Percentiles rank a stretch among this genome's conserved stretches.
Conservation (phyloP, 768 basidiomycete species). For the Cubamyces lactineus region DNA sequence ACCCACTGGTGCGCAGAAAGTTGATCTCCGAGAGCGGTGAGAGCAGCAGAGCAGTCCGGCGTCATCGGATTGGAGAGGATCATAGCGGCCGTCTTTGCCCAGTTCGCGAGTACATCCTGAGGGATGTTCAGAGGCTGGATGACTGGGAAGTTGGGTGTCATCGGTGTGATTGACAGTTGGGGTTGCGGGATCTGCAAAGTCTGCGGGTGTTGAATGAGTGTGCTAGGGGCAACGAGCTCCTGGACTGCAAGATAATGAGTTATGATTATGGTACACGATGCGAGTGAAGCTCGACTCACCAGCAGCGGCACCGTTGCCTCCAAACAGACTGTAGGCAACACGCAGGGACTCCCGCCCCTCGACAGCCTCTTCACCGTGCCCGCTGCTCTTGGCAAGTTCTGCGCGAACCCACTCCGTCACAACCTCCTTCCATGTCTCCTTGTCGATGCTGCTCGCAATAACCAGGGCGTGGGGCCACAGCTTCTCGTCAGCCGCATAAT, state of each 20-base stretch:
- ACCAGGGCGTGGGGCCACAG: constrained; percentile 97
- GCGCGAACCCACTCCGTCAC: constrained; percentile 81
- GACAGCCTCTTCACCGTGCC: constrained; percentile 20
- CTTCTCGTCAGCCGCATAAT: constrained; percentile 84
- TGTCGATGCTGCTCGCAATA: constrained; percentile 90
- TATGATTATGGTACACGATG: constrained; percentile 1
- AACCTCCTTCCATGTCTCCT: constrained; percentile 91
- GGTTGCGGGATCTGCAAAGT: constrained; percentile 45
- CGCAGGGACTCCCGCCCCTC: constrained; percentile 74
- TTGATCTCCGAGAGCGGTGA: constrained; percentile 86
- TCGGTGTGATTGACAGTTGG: constrained; percentile 49
- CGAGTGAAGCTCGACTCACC: constrained; percentile 48
- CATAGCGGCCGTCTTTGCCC: constrained; percentile 87
- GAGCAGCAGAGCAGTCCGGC: constrained; percentile 68
- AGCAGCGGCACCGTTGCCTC: constrained; percentile 78
- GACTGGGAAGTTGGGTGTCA: constrained; percentile 62
- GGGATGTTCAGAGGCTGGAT: constrained; percentile 55
- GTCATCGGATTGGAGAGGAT: constrained; percentile 72
- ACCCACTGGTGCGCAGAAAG: constrained; percentile 70
- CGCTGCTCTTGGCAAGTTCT: constrained; percentile 57
- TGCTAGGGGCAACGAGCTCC: constrained; percentile 62
- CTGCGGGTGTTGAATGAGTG: constrained; percentile 31
- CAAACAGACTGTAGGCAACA: constrained; percentile 80
- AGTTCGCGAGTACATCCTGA: constrained; percentile 65
- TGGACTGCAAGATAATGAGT: constrained; percentile 54